Conservation (phyloP, 495 filamentous ascomycete genomes). For the Aspergillus nidulans region DNA sequence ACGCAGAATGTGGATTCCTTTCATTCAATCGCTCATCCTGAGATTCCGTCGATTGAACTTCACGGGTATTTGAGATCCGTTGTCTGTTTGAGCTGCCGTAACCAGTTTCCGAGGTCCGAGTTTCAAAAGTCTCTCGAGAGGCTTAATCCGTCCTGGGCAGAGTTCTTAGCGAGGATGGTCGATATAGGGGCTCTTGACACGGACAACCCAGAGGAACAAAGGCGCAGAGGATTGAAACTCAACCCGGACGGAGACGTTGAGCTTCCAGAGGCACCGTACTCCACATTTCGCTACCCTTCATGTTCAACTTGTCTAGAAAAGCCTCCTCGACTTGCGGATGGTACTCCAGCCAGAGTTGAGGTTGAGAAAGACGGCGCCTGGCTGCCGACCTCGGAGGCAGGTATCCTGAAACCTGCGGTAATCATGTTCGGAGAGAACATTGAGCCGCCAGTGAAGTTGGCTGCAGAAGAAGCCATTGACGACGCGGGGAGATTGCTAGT, state of each 20-base stretch:
- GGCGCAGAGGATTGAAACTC: constrained; percentile 64
- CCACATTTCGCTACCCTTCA: constrained; percentile 84
- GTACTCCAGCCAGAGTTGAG: constrained; percentile 53
- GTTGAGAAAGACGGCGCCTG: constrained; percentile 81
- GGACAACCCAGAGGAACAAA: constrained; percentile 67
- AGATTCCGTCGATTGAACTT: constrained; percentile 72
- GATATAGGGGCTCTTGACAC: constrained; percentile 70
- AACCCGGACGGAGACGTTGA: constrained; percentile 97
- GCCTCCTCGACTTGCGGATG: constrained; percentile 59
- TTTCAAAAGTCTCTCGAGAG: constrained; percentile 74
- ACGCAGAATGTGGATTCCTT: constrained; percentile 98
- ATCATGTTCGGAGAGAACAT: constrained; percentile 97
- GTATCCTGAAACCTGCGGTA: constrained; percentile 85
- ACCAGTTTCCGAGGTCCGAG: constrained; percentile 57
- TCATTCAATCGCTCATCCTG: constrained; percentile 72
- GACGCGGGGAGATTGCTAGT: constrained; percentile 69
- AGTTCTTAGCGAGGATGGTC: constrained; percentile 66
- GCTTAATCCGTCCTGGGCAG: constrained; percentile 84
- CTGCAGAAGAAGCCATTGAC: constrained; percentile 78
- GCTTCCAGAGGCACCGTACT: constrained; percentile 80
- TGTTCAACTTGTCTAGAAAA: constrained; percentile 74
- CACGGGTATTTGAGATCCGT: constrained; percentile 84
- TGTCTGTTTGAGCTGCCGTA: constrained; percentile 73
- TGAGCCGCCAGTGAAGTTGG: constrained; percentile 55
- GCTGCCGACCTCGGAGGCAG: constrained; percentile 61